Base-by-base conservation (phyloP, 2,329 filamentous ascomycete species). In the Parascedosporium putredinis region DNA sequence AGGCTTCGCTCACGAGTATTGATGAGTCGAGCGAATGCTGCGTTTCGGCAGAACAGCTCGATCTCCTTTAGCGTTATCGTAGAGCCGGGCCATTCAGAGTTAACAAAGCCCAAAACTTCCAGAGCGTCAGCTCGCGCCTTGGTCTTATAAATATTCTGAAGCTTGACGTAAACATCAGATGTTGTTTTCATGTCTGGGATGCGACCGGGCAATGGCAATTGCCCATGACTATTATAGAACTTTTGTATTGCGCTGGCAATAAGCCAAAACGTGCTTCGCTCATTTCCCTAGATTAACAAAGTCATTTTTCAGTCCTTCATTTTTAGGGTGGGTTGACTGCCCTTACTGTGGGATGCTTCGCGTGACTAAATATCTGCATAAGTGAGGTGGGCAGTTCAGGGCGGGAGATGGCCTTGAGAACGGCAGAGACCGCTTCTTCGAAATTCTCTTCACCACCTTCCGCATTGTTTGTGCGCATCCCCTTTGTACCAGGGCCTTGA, bases 161-260 rank as follows among this genome's bases (percentile, higher is more conserved):
- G 75, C 58, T 83, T 75, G 56, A 98, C 84, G 68, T 98, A 98
- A 54, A 94, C 85, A 50, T 76, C 80, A 3, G 90, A 95, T 61
- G 91, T 80, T 2, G 93, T 89, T 70, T 98, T 98, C 93, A 98
- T 98, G 64, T 98, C 93, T 2, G 94, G 93, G 2, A 98, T 72
- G 3, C 84, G 82, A 10, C 93, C 94, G 1, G 90, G 84, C 0
- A 98, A 72, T 14, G 93, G 93, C 4, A 98, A 74, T 24, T 83
- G 75, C 6, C 75, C 69, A 61, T 96, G 81, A 50, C 79, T 79
- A 8, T 76, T 65, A 64, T 91, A 83, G 64, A 98, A 98, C 18
- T 75, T 62, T 53, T 81, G 81, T 50, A 97, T 74, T 0, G 91
- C 90, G 50, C 81, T 76, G 7, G 87, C 86, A 56, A 96, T 91